These are phyloP conservation scores for Solanum pinnatisectum DNA, from an alignment of 257 asterid genomes.

Conservation along the genomic window DNA sequence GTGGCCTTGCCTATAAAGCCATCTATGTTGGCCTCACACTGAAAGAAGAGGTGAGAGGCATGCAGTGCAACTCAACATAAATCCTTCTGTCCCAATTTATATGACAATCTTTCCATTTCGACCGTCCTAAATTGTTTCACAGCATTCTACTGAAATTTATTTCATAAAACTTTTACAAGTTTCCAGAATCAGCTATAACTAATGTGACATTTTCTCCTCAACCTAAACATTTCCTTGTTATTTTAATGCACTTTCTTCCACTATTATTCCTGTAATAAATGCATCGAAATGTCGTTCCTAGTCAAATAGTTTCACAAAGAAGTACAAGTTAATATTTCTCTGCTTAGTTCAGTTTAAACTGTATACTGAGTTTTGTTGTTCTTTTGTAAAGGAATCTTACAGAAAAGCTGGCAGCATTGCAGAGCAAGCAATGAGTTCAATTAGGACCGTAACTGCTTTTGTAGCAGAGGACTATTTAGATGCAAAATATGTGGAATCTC, in stretches of 20 bases:
- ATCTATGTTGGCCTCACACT: conserved; percentile 67
- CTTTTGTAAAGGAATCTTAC: conserved; percentile 48
- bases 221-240: neutral
- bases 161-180: neutral
- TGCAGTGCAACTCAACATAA: neutral
- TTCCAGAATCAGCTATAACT: neutral
- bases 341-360: neutral
- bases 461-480: conserved; percentile 73
- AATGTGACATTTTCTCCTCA: neutral
- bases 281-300: neutral
- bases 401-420: conserved; percentile 69
- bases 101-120: neutral
- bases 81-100: neutral
- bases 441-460: conserved; percentile 70
- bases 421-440: conserved; percentile 71
- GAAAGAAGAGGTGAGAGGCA: conserved; percentile 65
- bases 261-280: neutral
- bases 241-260: neutral
- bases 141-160: neutral
- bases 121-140: neutral
- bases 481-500: conserved; percentile 38
- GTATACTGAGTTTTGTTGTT: neutral
- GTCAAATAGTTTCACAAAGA: neutral
- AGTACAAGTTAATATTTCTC: neutral
- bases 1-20: conserved; percentile 79